A percentile compares a stretch with the other conserved stretches of the same genome.
Evolutionary conservation across 2,329 filamentous ascomycete species (phyloP).

Genomic region (Fusarium proliferatum): DNA sequence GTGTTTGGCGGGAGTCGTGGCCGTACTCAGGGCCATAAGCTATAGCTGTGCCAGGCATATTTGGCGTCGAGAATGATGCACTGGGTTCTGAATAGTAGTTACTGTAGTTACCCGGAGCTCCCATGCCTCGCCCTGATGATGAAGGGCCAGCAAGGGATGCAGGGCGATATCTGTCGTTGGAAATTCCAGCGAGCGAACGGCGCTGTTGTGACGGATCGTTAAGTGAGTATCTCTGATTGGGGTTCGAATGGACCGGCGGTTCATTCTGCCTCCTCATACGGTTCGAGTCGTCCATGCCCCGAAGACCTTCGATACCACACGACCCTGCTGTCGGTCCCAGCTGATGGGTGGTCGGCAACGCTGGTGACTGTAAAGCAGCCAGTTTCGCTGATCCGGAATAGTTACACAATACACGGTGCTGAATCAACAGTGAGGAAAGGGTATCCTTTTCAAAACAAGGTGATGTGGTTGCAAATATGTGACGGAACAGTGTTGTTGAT

Average conservation of each 20-base stretch:
- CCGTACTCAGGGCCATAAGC: slow-evolving; percentile 74
- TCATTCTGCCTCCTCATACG: slow-evolving; percentile 81
- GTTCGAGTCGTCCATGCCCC: slow-evolving; percentile 83
- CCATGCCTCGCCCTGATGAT: slow-evolving; percentile 62
- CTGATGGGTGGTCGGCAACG: slow-evolving; percentile 69
- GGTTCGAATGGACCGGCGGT: slow-evolving; percentile 71
- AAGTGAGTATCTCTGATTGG: slow-evolving; percentile 64
- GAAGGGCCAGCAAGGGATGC: slow-evolving; percentile 62
- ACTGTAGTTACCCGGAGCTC: slow-evolving; percentile 66
- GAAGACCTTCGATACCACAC: slow-evolving; percentile 62
- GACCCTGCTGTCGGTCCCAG: slow-evolving; percentile 69
- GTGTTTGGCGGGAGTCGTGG: slow-evolving; percentile 69
- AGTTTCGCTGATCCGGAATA: slow-evolving; percentile 35
- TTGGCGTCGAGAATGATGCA: slow-evolving; percentile 63
- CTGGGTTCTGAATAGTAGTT: slow-evolving; percentile 68
- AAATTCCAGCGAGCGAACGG: slow-evolving; percentile 47
- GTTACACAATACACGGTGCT: slow-evolving; percentile 17
- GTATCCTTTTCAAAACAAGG: background rate
- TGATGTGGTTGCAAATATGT: slow-evolving; percentile 2
- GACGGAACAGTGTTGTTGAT: slow-evolving; percentile 18
- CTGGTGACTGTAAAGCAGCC: slow-evolving; percentile 40
- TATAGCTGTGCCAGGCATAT: slow-evolving; percentile 67
- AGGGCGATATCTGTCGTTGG: slow-evolving; percentile 60
- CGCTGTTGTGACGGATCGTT: slow-evolving; percentile 62
- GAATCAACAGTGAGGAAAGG: slow-evolving; percentile 11